These are phyloP conservation scores for Euphrasia arctica DNA, from an alignment of 305 asterid genomes.

Conservation along the genomic window DNA sequence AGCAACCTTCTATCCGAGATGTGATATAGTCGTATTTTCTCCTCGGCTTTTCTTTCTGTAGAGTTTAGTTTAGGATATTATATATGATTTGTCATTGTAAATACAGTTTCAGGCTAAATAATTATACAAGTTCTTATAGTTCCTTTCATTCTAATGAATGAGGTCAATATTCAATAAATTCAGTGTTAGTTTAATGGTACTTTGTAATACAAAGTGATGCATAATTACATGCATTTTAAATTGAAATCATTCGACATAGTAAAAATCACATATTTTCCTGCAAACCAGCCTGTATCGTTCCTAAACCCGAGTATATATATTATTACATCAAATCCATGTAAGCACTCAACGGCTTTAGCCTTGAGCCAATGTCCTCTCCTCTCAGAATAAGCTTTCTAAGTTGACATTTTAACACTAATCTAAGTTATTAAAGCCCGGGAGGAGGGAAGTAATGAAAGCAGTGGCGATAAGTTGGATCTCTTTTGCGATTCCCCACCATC, in stretches of 20 bases:
- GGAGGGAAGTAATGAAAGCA: conserved; percentile 82
- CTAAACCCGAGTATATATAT: too few relatives aligned
- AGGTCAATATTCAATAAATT: too few relatives aligned
- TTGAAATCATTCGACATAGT: too few relatives aligned
- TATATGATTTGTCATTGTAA: too few relatives aligned
- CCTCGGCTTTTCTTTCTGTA: conserved; percentile 19
- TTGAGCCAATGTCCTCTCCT: not conserved
- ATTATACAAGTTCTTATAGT: too few relatives aligned
- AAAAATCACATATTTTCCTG: too few relatives aligned
- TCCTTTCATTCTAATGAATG: too few relatives aligned
- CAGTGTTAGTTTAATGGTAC: too few relatives aligned
- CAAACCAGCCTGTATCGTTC: too few relatives aligned
- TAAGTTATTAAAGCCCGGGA: conserved; percentile 78
- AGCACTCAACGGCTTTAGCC: not conserved
- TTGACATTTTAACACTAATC: conserved; percentile 35
- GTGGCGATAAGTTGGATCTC: conserved; percentile 71
- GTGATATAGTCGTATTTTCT: conserved; percentile 40
- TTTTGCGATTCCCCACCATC: conserved; percentile 66
- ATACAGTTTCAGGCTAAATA: too few relatives aligned
- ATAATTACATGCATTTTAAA: too few relatives aligned
- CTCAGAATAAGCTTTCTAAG: not conserved
- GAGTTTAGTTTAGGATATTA: conserved; percentile 32
- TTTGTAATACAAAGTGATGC: too few relatives aligned
- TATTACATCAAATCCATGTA: not conserved
- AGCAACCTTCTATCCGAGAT: conserved; percentile 78